phyloP scores from a whole-genome alignment of 306 rosid species.

The Cyclanthera cordifolia region DNA sequence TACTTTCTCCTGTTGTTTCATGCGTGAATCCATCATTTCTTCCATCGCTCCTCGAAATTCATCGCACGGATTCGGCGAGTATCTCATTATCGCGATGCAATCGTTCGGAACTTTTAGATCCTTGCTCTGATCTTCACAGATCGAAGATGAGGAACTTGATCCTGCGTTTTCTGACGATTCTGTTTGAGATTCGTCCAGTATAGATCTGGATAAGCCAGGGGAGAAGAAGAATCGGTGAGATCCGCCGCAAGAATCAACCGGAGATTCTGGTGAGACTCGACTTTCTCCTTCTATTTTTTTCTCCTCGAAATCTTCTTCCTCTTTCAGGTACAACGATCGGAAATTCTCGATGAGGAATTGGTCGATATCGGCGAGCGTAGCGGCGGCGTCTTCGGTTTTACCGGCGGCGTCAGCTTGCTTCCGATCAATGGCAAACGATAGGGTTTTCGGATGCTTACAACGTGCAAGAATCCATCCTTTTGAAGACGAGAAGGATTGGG shows the following conservation, averaged over 20 bases:
- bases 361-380: conserved; percentile 52
- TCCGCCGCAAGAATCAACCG: conserved; percentile 20
- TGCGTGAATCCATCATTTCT: conserved; percentile 36
- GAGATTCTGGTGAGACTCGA: conserved; percentile 27
- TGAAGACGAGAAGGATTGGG: conserved; percentile 26
- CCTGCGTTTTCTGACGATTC: conserved; percentile 28
- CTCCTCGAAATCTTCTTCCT: conserved; percentile 17
- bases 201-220: conserved; percentile 29
- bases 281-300: background rate
- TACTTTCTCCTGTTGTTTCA: conserved; percentile 25
- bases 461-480: conserved; percentile 38
- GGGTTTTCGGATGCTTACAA: conserved; percentile 54
- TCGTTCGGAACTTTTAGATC: conserved; percentile 24
- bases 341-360: conserved; percentile 65
- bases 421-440: conserved; percentile 34
- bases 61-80: conserved; percentile 38
- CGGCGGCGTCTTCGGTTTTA: conserved; percentile 26
- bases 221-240: conserved; percentile 35
- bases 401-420: background rate
- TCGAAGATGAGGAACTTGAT: conserved; percentile 28
- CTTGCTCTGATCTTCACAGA: background rate
- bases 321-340: conserved; percentile 40
- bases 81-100: conserved; percentile 43
- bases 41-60: conserved; percentile 59
- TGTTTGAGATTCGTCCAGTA: conserved; percentile 27